Evolutionary conservation across 257 asterid species (phyloP).

Genomic region (Nicotiana benthamiana): DNA sequence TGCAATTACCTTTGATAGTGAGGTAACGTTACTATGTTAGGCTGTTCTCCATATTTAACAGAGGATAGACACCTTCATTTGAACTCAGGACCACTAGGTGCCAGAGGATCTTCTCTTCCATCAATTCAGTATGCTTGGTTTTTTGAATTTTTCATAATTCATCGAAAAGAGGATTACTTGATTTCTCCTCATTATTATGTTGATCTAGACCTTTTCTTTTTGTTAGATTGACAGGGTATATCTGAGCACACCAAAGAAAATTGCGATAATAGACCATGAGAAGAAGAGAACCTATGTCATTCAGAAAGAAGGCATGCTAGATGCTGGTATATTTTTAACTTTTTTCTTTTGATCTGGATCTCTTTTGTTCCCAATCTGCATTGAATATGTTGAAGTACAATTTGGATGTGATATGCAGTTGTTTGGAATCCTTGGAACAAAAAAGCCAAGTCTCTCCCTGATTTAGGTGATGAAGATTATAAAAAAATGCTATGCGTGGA

Average conservation of each 20-base stretch:
- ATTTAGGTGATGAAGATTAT: conserved; percentile 65
- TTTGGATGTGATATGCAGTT: conserved; percentile 31
- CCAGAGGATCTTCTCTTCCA: background rate
- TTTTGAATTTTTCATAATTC: background rate
- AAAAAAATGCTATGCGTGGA: conserved; percentile 60
- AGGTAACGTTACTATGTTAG: conserved; percentile 39
- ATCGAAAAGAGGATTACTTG: background rate
- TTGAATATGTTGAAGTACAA: background rate
- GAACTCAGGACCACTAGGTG: conserved; percentile 2
- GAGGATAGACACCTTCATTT: conserved; percentile 4
- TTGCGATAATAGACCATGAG: conserved; percentile 82
- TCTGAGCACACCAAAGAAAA: conserved; percentile 70
- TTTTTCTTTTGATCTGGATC: background rate
- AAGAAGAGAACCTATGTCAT: conserved; percentile 73
- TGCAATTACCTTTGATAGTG: conserved; percentile 80
- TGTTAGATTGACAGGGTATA: conserved; percentile 69
- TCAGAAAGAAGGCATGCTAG: conserved; percentile 78
- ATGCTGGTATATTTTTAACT: conserved; percentile 46
- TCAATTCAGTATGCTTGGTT: background rate
- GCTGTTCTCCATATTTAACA: background rate
- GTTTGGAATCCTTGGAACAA: conserved; percentile 96
- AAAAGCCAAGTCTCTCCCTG: conserved; percentile 66
- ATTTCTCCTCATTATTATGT: conserved; percentile 3
- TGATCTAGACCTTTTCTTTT: background rate
- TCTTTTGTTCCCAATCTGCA: background rate